Conservation (phyloP, 2,329 filamentous ascomycete genomes). For the Exophiala bonariae region DNA sequence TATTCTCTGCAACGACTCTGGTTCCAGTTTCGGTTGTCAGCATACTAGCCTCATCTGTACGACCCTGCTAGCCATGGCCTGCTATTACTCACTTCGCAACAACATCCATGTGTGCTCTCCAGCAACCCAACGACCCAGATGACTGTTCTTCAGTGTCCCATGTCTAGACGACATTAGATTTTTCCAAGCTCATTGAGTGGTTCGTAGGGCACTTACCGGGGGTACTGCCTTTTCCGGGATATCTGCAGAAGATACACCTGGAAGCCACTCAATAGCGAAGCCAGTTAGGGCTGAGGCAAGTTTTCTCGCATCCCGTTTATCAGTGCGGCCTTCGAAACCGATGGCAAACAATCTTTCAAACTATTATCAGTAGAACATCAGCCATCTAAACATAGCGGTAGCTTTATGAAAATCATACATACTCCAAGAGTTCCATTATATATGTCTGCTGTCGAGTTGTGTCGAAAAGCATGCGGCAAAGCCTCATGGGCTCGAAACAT, state of each 20-base stretch:
- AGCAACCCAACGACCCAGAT: slow-evolving; percentile 45
- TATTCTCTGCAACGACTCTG: slow-evolving; percentile 42
- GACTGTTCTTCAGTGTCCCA: background rate
- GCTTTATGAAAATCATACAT: slow-evolving; percentile 32
- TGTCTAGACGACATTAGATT: slow-evolving; percentile 31
- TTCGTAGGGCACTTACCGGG: slow-evolving; percentile 21
- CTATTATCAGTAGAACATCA: slow-evolving; percentile 46
- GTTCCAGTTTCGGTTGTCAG: slow-evolving; percentile 35
- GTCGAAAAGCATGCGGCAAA: too few species aligned
- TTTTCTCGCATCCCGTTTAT: slow-evolving; percentile 50
- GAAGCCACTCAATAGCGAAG: slow-evolving; percentile 3
- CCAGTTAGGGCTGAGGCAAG: slow-evolving; percentile 43
- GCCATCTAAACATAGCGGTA: too few species aligned
- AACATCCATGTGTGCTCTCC: slow-evolving; percentile 45
- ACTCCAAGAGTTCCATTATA: too few species aligned
- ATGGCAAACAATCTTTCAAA: slow-evolving; percentile 46
- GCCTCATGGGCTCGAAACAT: too few species aligned
- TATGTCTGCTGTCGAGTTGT: too few species aligned
- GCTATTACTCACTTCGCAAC: slow-evolving; percentile 26
- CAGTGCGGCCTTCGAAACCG: slow-evolving; percentile 46
- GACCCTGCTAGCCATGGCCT: slow-evolving; percentile 13
- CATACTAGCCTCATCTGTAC: slow-evolving; percentile 45
- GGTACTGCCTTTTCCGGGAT: slow-evolving; percentile 33
- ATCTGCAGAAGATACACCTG: slow-evolving; percentile 5
- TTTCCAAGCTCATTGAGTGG: slow-evolving; percentile 47